phyloP scores from a whole-genome alignment of 148 eudicot species.

The Camellia japonica region DNA sequence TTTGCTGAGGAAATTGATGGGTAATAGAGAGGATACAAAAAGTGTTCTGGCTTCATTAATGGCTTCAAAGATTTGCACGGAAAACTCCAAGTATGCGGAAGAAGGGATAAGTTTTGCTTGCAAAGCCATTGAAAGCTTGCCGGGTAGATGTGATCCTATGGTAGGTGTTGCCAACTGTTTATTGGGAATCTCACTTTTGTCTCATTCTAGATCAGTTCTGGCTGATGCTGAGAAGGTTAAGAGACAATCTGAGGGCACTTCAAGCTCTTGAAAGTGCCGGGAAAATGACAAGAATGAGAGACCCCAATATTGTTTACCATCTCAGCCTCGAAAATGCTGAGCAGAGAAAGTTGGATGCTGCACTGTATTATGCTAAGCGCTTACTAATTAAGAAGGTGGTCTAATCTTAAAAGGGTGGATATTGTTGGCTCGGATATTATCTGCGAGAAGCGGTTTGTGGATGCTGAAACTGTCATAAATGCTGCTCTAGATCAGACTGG shows the following conservation, averaged over 20 bases:
- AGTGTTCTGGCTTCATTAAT: constrained; percentile 52
- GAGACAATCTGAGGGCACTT: constrained; percentile 51
- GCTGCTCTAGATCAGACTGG: constrained; percentile 72
- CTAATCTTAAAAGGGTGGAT: constrained; percentile 51
- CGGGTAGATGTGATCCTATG: constrained; percentile 50
- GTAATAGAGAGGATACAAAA: constrained; percentile 39
- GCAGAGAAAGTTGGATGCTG: constrained; percentile 66
- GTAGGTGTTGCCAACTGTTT: constrained; percentile 45
- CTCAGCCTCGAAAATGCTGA: constrained; percentile 62
- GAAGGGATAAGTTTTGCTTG: constrained; percentile 69
- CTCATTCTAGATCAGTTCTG: constrained; percentile 39
- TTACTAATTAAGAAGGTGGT: constrained; percentile 52
- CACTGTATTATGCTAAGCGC: constrained; percentile 52
- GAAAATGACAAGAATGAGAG: constrained; percentile 38
- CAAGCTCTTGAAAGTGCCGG: constrained; percentile 45
- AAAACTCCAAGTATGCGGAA: constrained; percentile 38
- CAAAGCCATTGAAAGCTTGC: constrained; percentile 45
- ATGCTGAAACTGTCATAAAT: constrained; percentile 55
- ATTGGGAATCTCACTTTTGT: constrained; percentile 50
- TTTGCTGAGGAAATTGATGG: constrained; percentile 58
- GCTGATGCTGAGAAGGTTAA: constrained; percentile 45
- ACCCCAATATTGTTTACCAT: constrained; percentile 44
- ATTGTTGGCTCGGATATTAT: constrained; percentile 59
- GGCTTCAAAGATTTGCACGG: constrained; percentile 70
- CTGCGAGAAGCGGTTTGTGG: constrained; percentile 55